Conservation (phyloP, 176 grass and related monocot genomes). For the Eragrostis curvula region DNA sequence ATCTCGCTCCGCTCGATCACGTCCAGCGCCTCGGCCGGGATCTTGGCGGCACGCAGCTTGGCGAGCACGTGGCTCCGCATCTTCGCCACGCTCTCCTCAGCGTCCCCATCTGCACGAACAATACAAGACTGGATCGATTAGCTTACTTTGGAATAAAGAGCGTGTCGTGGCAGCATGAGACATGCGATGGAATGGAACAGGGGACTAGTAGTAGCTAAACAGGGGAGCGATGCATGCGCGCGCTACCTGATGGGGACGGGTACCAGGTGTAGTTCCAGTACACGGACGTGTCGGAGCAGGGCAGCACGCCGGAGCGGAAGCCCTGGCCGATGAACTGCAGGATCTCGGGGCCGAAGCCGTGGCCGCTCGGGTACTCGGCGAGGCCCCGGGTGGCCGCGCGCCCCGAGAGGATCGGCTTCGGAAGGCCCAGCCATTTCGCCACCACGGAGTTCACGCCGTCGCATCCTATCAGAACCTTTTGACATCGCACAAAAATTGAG, state of each 20-base stretch:
- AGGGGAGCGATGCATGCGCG: not conserved
- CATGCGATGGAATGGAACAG: not conserved
- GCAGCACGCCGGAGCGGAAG: conserved; percentile 57
- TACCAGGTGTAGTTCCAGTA: conserved; percentile 90
- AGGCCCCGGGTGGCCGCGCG: conserved; percentile 53
- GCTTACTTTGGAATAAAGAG: not conserved
- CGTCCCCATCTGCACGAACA: conserved; percentile 36
- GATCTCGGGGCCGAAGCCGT: conserved; percentile 60
- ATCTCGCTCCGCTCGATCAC: conserved; percentile 72
- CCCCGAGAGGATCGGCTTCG: conserved; percentile 40
- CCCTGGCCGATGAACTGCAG: conserved; percentile 59
- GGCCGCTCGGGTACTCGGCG: conserved; percentile 40
- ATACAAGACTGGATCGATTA: not conserved
- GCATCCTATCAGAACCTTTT: conserved; percentile 56
- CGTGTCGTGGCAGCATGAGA: not conserved
- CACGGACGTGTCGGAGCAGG: conserved; percentile 54
- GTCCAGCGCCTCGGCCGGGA: conserved; percentile 52
- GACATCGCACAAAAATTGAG: not conserved
- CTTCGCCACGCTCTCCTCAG: conserved; percentile 51
- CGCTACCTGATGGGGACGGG: conserved; percentile 37
- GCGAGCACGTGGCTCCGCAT: conserved; percentile 60
- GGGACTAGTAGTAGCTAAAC: not conserved
- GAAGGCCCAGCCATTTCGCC: conserved; percentile 55
- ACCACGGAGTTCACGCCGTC: conserved; percentile 71
- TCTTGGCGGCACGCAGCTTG: conserved; percentile 36